Conservation (phyloP, 306 rosid species). For the Vicia faba region DNA sequence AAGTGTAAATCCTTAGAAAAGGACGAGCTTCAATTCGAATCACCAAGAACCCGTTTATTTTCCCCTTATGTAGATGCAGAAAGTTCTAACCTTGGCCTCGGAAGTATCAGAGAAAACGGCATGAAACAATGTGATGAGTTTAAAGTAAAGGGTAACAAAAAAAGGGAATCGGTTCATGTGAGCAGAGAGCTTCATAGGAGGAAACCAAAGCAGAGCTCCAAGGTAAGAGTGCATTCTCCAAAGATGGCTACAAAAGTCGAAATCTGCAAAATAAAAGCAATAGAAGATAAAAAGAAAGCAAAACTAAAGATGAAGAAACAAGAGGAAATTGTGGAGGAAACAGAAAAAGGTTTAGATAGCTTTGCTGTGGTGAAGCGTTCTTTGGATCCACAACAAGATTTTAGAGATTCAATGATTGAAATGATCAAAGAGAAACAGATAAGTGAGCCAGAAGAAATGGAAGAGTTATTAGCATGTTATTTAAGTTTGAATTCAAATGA, state of each 20-base stretch:
- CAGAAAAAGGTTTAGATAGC: slow-evolving; percentile 54
- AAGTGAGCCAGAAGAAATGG: slow-evolving; percentile 71
- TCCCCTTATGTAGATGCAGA: slow-evolving; percentile 37
- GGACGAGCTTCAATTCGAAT: slow-evolving; percentile 39
- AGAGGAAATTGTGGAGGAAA: slow-evolving; percentile 43
- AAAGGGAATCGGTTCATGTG: slow-evolving; percentile 56
- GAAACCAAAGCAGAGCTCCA: slow-evolving; percentile 51
- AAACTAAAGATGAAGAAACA: slow-evolving; percentile 60
- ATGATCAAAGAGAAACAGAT: slow-evolving; percentile 82
- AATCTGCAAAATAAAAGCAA: slow-evolving; percentile 69
- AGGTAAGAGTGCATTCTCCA: slow-evolving; percentile 64
- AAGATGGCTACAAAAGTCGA: slow-evolving; percentile 70
- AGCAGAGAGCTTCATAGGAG: slow-evolving; percentile 68
- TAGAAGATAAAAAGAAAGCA: slow-evolving; percentile 71
- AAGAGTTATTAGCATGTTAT: slow-evolving; percentile 86
- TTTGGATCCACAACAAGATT: slow-evolving; percentile 72
- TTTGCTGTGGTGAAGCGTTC: slow-evolving; percentile 89
- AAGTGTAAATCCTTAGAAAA: slow-evolving; percentile 34
- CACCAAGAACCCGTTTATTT: slow-evolving; percentile 49
- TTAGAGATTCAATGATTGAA: slow-evolving; percentile 93
- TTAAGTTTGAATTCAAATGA: slow-evolving; percentile 82
- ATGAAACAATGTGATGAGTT: slow-evolving; percentile 48
- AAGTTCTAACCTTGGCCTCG: slow-evolving; percentile 36
- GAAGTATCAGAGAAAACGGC: slow-evolving; percentile 48
- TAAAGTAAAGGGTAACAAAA: slow-evolving; percentile 52